Base-by-base conservation (phyloP, 2,329 filamentous ascomycete genomes). In the Spiromastix sp. region DNA sequence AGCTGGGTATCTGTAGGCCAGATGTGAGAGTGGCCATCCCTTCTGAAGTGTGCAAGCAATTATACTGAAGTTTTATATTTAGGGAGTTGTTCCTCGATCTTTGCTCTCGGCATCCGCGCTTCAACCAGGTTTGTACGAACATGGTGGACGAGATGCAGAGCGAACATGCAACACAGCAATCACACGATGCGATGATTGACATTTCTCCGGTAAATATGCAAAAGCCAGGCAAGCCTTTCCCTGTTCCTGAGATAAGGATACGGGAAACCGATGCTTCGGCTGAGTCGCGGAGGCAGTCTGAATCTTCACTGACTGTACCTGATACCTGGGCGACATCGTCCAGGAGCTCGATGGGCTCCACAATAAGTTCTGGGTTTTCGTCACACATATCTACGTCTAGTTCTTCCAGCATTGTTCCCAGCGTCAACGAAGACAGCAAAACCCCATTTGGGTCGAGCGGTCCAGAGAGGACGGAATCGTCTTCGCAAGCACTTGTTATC, bases 41-140 rank as follows among this genome's bases (percentile, higher is more conserved):
- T 28, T 30, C 18, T 4, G 4, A 13, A 5, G 10, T 19, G 7
- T 22, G 12, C n/a, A n/a, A n/a, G n/a, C n/a, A n/a, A n/a, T n/a
- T n/a, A n/a, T n/a, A n/a, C n/a, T n/a, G n/a, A n/a, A n/a, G n/a
- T n/a, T n/a, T n/a, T n/a, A n/a, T 19, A 7, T n/a, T 22, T 12
- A 43, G 41, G 26, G 41, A 43, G 20, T 42, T 36, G 5, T 42
- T 43, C 15, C 39, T 43, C 16, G 31, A 27, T 5, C 31, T 34
- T 4, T 43, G 41, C 17, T 32, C 27, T 11, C 35, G 39, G 21
- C n/a, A 43, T 27, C 41, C 41, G 9, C 22, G 39, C 5, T 39
- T 42, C 13, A 29, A 42, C 13, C 32, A 42, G n/a, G 26, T 34
- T n/a, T 28, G 40, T 17, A 35, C 40, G 22, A 32, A n/a, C 27